Conservation (phyloP, 805 yeast species). For the Vanderwaltozyma yarrowii region DNA sequence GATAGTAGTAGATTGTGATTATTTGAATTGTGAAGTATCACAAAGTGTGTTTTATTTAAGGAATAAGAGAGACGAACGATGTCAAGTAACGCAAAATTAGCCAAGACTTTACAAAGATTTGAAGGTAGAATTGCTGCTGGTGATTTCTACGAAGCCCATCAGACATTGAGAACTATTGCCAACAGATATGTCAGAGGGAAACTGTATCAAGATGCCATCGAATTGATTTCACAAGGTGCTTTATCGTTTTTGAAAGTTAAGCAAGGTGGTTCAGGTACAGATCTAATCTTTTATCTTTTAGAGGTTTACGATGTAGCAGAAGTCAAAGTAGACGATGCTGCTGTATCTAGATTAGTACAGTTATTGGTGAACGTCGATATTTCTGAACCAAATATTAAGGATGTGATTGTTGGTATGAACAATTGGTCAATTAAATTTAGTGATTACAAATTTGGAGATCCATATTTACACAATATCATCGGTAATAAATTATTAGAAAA, state of each 20-base stretch:
- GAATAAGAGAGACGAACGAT: no score
- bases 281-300: constrained; percentile 60
- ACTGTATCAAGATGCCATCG: constrained; percentile 61
- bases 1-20: no score
- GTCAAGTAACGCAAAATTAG: constrained; percentile 31
- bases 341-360: constrained; percentile 40
- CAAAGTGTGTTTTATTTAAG: no score
- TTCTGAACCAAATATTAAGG: constrained; percentile 51
- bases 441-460: constrained; percentile 55
- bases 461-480: constrained; percentile 60
- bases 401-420: constrained; percentile 53
- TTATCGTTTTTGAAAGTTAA: constrained; percentile 54
- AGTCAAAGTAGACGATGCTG: constrained; percentile 32
- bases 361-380: constrained; percentile 36
- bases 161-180: constrained; percentile 81
- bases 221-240: constrained; percentile 63
- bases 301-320: constrained; percentile 52
- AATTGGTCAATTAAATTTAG: constrained; percentile 53
- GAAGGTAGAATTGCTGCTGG: constrained; percentile 58
- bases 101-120: constrained; percentile 54
- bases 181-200: constrained; percentile 69
- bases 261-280: constrained; percentile 76
- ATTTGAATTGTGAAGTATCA: no score
- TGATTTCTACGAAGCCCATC: constrained; percentile 91
- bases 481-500: constrained; percentile 53